These are phyloP conservation scores for Senecio squalidus DNA, from an alignment of 140 eudicot genomes.

Conservation along the genomic window DNA sequence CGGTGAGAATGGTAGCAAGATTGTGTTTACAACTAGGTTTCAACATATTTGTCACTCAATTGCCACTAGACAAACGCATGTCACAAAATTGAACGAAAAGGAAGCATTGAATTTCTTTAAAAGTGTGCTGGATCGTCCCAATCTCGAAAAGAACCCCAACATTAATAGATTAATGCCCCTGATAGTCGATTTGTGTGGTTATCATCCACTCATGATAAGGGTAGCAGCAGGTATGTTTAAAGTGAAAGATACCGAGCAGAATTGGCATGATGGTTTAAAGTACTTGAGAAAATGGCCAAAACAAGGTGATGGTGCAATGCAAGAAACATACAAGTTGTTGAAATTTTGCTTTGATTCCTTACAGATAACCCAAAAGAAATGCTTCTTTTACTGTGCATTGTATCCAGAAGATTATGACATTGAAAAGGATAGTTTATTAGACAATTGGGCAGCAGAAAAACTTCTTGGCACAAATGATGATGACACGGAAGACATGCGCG, in stretches of 20 bases:
- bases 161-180: slow-evolving; percentile 1
- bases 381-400: slow-evolving; percentile 27
- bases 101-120: slow-evolving; percentile 21
- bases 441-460: slow-evolving; percentile 26
- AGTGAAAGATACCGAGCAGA: slow-evolving; percentile 7
- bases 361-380: slow-evolving; percentile 15
- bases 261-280: slow-evolving; percentile 20
- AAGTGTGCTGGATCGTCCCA: slow-evolving; percentile 5
- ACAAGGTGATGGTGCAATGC: slow-evolving; percentile 9
- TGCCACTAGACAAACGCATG: slow-evolving; percentile 8
- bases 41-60: slow-evolving; percentile 16
- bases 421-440: slow-evolving; percentile 15
- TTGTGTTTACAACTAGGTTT: slow-evolving; percentile 24
- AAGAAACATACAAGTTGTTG: slow-evolving; percentile 14
- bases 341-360: slow-evolving; percentile 17
- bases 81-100: neutral
- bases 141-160: slow-evolving; percentile 3
- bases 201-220: slow-evolving; percentile 24
- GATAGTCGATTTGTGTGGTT: slow-evolving; percentile 14
- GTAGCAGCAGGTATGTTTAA: slow-evolving; percentile 18
- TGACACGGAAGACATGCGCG: slow-evolving; percentile 13
- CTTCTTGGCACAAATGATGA: slow-evolving; percentile 5
- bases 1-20: slow-evolving; percentile 13
- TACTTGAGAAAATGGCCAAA: slow-evolving; percentile 18
- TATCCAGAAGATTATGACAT: slow-evolving; percentile 28